A percentile compares a stretch with the other conserved stretches of the same genome.
These are phyloP conservation scores for Lipomyces chichibuensis DNA, from an alignment of 805 yeast genomes.

Conservation along the genomic window DNA sequence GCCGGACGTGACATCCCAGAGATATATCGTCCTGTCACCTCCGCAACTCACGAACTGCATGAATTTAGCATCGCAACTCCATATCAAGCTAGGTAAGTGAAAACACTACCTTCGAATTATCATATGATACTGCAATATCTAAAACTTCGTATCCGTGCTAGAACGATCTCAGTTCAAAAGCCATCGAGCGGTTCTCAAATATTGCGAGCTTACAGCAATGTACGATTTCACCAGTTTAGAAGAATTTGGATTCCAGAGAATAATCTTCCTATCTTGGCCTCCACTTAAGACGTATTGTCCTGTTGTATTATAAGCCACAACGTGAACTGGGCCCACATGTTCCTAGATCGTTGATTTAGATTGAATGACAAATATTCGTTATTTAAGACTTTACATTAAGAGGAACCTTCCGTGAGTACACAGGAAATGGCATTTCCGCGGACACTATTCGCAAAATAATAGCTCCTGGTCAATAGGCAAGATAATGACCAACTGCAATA, in stretches of 20 bases:
- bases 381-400: not conserved
- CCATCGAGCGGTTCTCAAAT: not conserved
- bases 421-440: not conserved
- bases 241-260: constrained; percentile 40
- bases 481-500: not conserved
- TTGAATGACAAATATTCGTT: not conserved
- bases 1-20: constrained; percentile 43
- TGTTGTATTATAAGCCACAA: constrained; percentile 37
- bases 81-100: not conserved
- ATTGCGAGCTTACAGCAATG: constrained; percentile 13
- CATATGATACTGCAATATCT: constrained; percentile 39
- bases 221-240: constrained; percentile 35
- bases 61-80: constrained; percentile 1
- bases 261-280: constrained; percentile 40
- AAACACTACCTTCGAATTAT: constrained; percentile 34
- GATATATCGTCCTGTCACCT: constrained; percentile 41
- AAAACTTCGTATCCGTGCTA: constrained; percentile 42
- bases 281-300: constrained; percentile 42
- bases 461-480: not conserved
- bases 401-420: not conserved
- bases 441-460: not conserved
- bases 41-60: constrained; percentile 43
- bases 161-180: not conserved
- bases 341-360: constrained; percentile 9
- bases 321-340: constrained; percentile 39